Base-by-base conservation (phyloP, 306 rosid genomes). In the Sindora glabra region DNA sequence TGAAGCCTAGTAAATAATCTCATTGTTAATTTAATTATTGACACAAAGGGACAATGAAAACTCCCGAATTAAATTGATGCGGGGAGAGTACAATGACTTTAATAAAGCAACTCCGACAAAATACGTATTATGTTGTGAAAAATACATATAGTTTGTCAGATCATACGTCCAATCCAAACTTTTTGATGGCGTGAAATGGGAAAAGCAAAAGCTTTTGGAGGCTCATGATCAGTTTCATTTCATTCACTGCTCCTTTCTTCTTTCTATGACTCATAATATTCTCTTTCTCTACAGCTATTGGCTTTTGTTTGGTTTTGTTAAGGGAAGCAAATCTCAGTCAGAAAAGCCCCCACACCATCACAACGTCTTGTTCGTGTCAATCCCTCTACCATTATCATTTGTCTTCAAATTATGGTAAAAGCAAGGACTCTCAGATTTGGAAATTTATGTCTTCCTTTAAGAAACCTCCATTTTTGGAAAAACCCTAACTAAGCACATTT, bases 331-430 rank as follows among this genome's bases (percentile, higher is more conserved):
- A 79, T 81, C 86, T 72, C 59, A 83, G 92, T 86, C 87, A 81
- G 95, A 76, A 50, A 41, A 46, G 74, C 68, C 72, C 70, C 67
- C 58, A 39, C 64, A 39, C 78, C 64, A 41, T 56, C 65, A 49
- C 71, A 69, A 57, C 75, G 97, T 82, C 65, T 90, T 82, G 97
- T 90, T 82, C 0, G 48, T 77, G 85, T 90, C 95, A 87, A 86
- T 74, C 83, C 41, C 29, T 51, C 38, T 47, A 19, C 56, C 47
- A 17, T 64, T 56, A 49, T 60, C 48, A 63, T 70, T 57, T 67
- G 73, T 75, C 81, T 59, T 78, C 81, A 52, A 41, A 58, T 52
- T 70, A 34, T 59, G 71, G 87, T 69, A 79, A 81, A 87, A 81
- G 81, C 36, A 4, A 4, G 2, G 12, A 0, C 18, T 0, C 57